A percentile compares a stretch with the other conserved stretches of the same genome.
Conservation (phyloP, 2,329 filamentous ascomycete genomes). For the Fusarium keratoplasticum region DNA sequence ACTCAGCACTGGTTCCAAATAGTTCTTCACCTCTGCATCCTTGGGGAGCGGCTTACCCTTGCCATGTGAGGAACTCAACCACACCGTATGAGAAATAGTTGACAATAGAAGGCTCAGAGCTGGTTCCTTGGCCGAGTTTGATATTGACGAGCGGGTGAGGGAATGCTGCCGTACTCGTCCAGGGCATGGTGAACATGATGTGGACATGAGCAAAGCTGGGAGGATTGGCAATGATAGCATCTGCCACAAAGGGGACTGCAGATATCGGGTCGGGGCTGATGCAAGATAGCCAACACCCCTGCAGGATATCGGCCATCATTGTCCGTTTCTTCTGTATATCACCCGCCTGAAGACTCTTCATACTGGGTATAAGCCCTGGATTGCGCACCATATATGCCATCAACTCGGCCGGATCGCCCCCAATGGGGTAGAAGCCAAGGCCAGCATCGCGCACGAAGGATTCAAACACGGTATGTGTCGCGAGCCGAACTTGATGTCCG, state of each 20-base stretch:
- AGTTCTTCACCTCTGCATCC: not conserved
- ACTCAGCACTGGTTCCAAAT: not conserved
- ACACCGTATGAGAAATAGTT: constrained; percentile 79
- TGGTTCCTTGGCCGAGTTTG: constrained; percentile 51
- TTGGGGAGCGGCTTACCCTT: constrained; percentile 57
- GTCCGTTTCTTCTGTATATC: constrained; percentile 42
- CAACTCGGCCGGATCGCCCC: constrained; percentile 57
- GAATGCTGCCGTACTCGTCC: constrained; percentile 78
- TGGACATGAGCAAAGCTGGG: constrained; percentile 27
- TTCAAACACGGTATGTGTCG: constrained; percentile 69
- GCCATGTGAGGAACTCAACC: constrained; percentile 83
- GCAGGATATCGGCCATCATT: constrained; percentile 46
- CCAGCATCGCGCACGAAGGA: constrained; percentile 60
- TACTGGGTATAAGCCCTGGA: constrained; percentile 45
- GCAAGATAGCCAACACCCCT: constrained; percentile 47
- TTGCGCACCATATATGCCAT: constrained; percentile 46
- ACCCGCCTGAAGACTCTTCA: constrained; percentile 41
- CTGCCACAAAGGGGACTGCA: constrained; percentile 56
- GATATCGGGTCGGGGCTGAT: constrained; percentile 6
- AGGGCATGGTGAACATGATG: constrained; percentile 64
- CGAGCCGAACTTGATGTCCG: constrained; percentile 78
- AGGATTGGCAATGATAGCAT: constrained; percentile 55
- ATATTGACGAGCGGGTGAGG: constrained; percentile 80
- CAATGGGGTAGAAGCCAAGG: constrained; percentile 65
- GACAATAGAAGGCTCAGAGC: constrained; percentile 65